Evolutionary conservation across 75 land plant species (phyloP).

Genomic region (Pinus taeda): DNA sequence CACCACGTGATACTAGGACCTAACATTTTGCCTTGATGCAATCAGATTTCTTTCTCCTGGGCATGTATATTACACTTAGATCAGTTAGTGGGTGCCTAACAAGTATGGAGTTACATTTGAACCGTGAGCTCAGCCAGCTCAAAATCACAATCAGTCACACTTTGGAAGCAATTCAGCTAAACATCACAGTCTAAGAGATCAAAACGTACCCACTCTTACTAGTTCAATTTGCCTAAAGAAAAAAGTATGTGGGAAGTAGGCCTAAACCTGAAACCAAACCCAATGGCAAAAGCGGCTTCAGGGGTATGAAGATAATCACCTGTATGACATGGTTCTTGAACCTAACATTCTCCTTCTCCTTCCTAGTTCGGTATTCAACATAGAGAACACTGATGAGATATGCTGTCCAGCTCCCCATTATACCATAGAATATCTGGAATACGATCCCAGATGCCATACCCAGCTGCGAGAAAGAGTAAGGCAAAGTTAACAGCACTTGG

Average conservation of each 20-base stretch:
- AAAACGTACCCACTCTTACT: background rate
- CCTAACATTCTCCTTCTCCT: constrained; percentile 69
- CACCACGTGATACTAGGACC: background rate
- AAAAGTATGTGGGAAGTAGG: background rate
- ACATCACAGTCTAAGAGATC: background rate
- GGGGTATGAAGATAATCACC: constrained; percentile 34
- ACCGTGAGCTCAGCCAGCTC: no score
- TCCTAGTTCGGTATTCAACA: constrained; percentile 77
- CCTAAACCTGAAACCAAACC: background rate
- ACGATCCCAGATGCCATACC: constrained; percentile 70
- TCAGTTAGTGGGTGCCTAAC: no score
- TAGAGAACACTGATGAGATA: constrained; percentile 80
- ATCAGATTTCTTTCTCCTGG: background rate
- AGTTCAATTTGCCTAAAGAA: background rate
- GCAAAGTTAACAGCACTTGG: constrained; percentile 83
- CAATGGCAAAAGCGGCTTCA: background rate
- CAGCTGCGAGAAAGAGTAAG: constrained; percentile 88
- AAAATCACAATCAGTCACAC: background rate
- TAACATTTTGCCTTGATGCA: background rate
- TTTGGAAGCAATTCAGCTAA: background rate
- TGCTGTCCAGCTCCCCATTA: constrained; percentile 83
- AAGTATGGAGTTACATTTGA: no score
- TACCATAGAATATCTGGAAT: constrained; percentile 84
- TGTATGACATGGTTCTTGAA: constrained; percentile 91
- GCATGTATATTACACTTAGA: no score